A percentile compares a stretch with the other conserved stretches of the same genome.
phyloP scores from a whole-genome alignment of 306 rosid genomes.

The Trichosanthes truncata region DNA sequence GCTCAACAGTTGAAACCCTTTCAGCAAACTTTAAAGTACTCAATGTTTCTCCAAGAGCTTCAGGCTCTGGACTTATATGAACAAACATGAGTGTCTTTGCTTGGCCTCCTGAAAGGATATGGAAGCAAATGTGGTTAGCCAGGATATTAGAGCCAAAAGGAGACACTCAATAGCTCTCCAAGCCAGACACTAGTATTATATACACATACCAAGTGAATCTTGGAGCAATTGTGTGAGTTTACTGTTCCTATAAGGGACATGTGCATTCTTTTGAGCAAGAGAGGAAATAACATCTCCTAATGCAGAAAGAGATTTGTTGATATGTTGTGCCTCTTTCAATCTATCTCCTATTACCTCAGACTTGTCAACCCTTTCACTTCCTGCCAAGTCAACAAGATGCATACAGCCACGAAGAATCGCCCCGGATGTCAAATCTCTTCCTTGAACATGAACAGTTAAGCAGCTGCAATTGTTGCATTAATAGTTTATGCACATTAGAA shows the following conservation, averaged over 20 bases:
- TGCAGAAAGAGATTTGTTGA: slow-evolving; percentile 94
- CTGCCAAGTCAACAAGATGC: slow-evolving; percentile 97
- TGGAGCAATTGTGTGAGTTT: slow-evolving; percentile 96
- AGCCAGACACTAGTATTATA: background rate
- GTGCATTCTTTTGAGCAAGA: slow-evolving; percentile 74
- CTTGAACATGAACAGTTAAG: slow-evolving; percentile 92
- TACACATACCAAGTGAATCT: slow-evolving; percentile 70
- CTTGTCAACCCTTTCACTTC: slow-evolving; percentile 96
- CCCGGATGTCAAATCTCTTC: slow-evolving; percentile 66
- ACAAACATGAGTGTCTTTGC: slow-evolving; percentile 96
- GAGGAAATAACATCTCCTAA: slow-evolving; percentile 93
- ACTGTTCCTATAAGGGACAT: slow-evolving; percentile 93
- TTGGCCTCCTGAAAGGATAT: slow-evolving; percentile 53
- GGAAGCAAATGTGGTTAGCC: background rate
- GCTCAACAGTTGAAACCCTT: slow-evolving; percentile 78
- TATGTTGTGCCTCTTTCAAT: slow-evolving; percentile 93
- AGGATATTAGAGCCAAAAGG: background rate
- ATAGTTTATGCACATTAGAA: slow-evolving; percentile 8
- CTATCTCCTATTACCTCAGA: slow-evolving; percentile 92
- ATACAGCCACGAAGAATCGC: slow-evolving; percentile 57
- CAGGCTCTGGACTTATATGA: slow-evolving; percentile 82
- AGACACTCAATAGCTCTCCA: background rate
- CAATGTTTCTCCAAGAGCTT: slow-evolving; percentile 74
- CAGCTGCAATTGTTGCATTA: slow-evolving; percentile 48
- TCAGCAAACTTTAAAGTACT: slow-evolving; percentile 96